Conservation (phyloP, 352 stramenopile species). For the Thraustochytrium striatum region DNA sequence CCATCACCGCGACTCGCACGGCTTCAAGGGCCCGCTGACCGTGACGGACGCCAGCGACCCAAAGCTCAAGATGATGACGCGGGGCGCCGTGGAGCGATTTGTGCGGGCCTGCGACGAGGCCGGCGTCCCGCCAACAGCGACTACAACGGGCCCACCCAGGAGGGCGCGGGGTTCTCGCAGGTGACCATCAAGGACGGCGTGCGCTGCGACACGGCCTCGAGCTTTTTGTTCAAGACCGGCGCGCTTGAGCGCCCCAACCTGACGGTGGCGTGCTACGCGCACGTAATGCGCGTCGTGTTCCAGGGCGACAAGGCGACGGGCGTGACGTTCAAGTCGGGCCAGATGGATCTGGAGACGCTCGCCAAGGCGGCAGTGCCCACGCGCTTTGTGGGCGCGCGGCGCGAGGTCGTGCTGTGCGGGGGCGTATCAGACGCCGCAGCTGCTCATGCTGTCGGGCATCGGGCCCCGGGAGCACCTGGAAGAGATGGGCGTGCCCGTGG, state of each 20-base stretch:
- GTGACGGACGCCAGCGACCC: conserved; percentile 54
- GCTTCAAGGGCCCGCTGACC: conserved; percentile 59
- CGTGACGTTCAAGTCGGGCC: conserved; percentile 59
- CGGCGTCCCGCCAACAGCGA: conserved; percentile 18
- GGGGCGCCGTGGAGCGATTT: conserved; percentile 16
- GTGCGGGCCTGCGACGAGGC: conserved; percentile 34
- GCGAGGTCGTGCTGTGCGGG: conserved; percentile 70
- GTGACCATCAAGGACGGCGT: conserved; percentile 56
- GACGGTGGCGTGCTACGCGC: conserved; percentile 59
- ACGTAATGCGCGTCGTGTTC: conserved; percentile 62
- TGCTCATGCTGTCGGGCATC: conserved; percentile 72
- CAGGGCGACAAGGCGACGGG: conserved; percentile 56
- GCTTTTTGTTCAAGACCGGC: conserved; percentile 56
- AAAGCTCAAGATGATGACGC: conserved; percentile 3
- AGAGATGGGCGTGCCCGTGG: background rate
- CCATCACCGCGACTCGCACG: conserved; percentile 39
- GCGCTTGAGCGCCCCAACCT: conserved; percentile 63
- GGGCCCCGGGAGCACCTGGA: conserved; percentile 64
- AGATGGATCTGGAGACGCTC: background rate
- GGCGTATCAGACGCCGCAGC: conserved; percentile 67
- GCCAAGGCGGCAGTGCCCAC: background rate
- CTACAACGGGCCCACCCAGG: conserved; percentile 51
- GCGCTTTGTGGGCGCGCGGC: conserved; percentile 14
- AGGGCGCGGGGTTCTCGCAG: conserved; percentile 52
- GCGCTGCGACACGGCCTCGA: conserved; percentile 61